phyloP scores from a whole-genome alignment of 805 yeast species.

The Sporopachydermia quercuum region DNA sequence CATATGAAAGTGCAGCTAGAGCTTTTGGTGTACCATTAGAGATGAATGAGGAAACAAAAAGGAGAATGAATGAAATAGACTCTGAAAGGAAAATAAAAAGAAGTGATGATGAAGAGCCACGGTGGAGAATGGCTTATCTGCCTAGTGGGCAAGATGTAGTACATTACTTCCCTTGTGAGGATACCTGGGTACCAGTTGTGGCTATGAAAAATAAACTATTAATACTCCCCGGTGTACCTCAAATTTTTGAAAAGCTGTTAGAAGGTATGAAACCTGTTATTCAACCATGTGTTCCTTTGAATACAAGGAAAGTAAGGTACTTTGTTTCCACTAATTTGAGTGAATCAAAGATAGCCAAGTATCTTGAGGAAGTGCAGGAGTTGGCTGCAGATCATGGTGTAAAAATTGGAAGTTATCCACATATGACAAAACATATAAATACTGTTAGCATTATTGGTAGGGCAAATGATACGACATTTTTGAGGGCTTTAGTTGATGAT shows the following conservation, averaged over 20 bases:
- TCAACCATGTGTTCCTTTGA: slow-evolving; percentile 23
- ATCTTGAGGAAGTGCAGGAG: slow-evolving; percentile 35
- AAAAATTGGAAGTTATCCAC: slow-evolving; percentile 81
- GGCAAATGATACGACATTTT: slow-evolving; percentile 18
- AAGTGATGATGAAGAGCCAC: slow-evolving; percentile 32
- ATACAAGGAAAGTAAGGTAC: slow-evolving; percentile 22
- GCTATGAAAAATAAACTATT: slow-evolving; percentile 23
- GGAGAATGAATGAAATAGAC: slow-evolving; percentile 36
- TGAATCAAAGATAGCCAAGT: slow-evolving; percentile 61
- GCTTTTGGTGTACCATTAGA: slow-evolving; percentile 38
- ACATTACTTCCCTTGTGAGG: slow-evolving; percentile 19
- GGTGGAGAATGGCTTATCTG: slow-evolving; percentile 65
- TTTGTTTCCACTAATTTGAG: slow-evolving; percentile 45
- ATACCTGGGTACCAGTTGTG: slow-evolving; percentile 29
- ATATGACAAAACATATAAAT: slow-evolving; percentile 42
- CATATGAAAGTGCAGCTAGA: slow-evolving; percentile 60
- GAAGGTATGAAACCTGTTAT: slow-evolving; percentile 26
- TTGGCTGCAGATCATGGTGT: slow-evolving; percentile 25
- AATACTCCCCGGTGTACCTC: slow-evolving; percentile 29
- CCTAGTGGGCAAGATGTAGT: slow-evolving; percentile 38
- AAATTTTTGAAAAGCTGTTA: slow-evolving; percentile 42
- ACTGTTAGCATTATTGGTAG: slow-evolving; percentile 68
- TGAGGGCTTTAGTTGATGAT: slow-evolving; percentile 31
- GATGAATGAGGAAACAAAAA: slow-evolving; percentile 42
- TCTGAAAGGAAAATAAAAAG: slow-evolving; percentile 19